Percentiles rank a stretch among this genome's conserved stretches.
These are phyloP conservation scores for Balamuthia mandrillaris DNA, from an alignment of 208 protist species.

Conservation along the genomic window DNA sequence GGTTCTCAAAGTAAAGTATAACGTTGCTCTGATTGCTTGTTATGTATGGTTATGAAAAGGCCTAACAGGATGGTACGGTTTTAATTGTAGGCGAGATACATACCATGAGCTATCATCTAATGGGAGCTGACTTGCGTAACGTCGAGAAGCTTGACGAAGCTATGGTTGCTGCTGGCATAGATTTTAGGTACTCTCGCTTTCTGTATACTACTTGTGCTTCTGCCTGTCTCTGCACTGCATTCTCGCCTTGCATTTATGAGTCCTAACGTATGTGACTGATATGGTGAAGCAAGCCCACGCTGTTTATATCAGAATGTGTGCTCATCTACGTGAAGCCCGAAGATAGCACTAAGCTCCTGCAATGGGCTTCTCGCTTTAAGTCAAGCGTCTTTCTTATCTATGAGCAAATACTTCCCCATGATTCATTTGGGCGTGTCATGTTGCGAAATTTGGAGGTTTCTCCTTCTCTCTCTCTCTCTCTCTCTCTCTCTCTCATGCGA, in stretches of 20 bases:
- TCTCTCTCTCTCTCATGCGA: neutral
- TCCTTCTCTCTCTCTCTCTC: neutral
- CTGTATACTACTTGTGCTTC: neutral
- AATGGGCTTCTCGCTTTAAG: neutral
- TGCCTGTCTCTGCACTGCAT: neutral
- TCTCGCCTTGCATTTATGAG: neutral
- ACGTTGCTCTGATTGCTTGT: neutral
- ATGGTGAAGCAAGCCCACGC: neutral
- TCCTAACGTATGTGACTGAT: neutral
- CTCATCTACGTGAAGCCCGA: slow-evolving; percentile 34
- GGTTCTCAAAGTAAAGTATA: too few species aligned
- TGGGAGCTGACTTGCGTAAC: slow-evolving; percentile 7
- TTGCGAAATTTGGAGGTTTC: neutral
- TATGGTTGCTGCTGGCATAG: neutral
- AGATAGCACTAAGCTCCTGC: neutral
- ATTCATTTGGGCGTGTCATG: slow-evolving; percentile 17
- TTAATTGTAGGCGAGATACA: neutral
- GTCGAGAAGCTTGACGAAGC: neutral
- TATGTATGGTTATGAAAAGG: neutral
- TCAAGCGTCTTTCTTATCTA: neutral
- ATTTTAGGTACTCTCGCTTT: neutral
- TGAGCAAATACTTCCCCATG: slow-evolving; percentile 36
- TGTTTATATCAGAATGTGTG: slow-evolving; percentile 44
- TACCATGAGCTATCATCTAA: neutral
- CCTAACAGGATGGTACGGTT: neutral